Evolutionary conservation across 768 basidiomycete species (phyloP).

Genomic region (Hericium erinaceus): DNA sequence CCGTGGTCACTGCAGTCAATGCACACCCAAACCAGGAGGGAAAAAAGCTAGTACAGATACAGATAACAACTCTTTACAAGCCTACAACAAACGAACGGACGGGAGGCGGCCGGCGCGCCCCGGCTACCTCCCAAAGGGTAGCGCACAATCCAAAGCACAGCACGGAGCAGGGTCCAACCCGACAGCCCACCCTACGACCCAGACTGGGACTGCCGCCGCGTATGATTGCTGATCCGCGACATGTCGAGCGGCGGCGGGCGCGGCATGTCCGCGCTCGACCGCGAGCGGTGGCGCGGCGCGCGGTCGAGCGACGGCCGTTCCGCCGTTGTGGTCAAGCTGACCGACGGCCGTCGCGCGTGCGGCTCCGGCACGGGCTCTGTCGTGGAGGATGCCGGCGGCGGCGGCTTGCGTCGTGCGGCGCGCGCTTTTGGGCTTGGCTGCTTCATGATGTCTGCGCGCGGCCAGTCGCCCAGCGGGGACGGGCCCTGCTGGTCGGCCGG

Average conservation of each 20-base stretch:
- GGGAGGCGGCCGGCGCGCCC: neutral
- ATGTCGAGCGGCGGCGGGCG: neutral
- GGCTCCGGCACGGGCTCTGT: slow-evolving; percentile 3
- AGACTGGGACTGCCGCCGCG: neutral
- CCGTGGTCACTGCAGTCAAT: neutral
- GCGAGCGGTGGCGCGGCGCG: neutral
- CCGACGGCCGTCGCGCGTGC: neutral
- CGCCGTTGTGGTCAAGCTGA: neutral
- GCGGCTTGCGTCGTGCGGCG: neutral
- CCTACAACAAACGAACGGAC: neutral
- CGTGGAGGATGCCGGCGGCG: neutral
- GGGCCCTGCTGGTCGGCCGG: neutral
- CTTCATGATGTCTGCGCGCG: slow-evolving; percentile 13
- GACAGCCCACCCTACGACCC: neutral
- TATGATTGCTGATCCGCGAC: neutral
- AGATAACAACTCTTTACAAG: neutral
- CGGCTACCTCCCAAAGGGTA: neutral
- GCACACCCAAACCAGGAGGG: neutral
- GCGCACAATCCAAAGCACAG: neutral
- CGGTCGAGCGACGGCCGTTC: neutral
- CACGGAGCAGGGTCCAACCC: neutral
- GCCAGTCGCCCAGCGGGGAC: slow-evolving; percentile 12
- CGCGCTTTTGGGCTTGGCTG: neutral
- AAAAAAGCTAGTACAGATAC: neutral
- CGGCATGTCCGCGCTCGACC: neutral